phyloP scores from a whole-genome alignment of 2,329 filamentous ascomycete species.

The Didymella sp. region DNA sequence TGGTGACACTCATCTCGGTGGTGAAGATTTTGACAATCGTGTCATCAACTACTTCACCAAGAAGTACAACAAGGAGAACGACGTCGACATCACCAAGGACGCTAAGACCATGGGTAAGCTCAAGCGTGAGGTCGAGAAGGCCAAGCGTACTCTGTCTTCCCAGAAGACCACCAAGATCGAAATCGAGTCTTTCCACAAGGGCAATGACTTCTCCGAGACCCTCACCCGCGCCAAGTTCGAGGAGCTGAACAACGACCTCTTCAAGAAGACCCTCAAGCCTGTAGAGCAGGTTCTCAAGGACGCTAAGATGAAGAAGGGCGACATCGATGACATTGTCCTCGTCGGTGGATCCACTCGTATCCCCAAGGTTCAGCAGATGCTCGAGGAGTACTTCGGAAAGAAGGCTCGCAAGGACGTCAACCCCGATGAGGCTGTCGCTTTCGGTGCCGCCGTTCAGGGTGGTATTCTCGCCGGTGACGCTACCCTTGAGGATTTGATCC shows the following conservation, averaged over 20 bases:
- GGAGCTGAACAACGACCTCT: conserved; percentile 97
- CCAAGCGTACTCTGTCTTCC: conserved; percentile 94
- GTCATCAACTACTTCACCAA: conserved; percentile 97
- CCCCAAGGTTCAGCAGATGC: conserved; percentile 91
- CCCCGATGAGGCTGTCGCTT: conserved; percentile 98
- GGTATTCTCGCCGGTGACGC: conserved; percentile 92
- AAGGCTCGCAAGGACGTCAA: conserved; percentile 99
- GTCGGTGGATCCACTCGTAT: conserved; percentile 99
- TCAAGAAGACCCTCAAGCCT: conserved; percentile 99
- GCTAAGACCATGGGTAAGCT: conserved; percentile 98
- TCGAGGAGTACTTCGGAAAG: conserved; percentile 98
- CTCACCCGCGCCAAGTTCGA: conserved; percentile 99
- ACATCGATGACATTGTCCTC: conserved; percentile 95
- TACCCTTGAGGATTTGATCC: conserved; percentile 79
- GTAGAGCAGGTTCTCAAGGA: conserved; percentile 99
- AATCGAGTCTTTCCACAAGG: conserved; percentile 96
- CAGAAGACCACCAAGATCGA: conserved; percentile 94
- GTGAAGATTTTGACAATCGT: conserved; percentile 98
- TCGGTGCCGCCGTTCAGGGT: conserved; percentile 95
- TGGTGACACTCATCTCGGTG: conserved; percentile 96
- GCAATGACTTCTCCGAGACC: conserved; percentile 98
- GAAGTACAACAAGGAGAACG: conserved; percentile 98
- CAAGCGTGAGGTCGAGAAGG: conserved; percentile 99
- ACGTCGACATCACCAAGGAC: conserved; percentile 90
- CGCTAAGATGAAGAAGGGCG: conserved; percentile 93